Base-by-base conservation (phyloP, 306 rosid species). In the Fragaria iinumae region DNA sequence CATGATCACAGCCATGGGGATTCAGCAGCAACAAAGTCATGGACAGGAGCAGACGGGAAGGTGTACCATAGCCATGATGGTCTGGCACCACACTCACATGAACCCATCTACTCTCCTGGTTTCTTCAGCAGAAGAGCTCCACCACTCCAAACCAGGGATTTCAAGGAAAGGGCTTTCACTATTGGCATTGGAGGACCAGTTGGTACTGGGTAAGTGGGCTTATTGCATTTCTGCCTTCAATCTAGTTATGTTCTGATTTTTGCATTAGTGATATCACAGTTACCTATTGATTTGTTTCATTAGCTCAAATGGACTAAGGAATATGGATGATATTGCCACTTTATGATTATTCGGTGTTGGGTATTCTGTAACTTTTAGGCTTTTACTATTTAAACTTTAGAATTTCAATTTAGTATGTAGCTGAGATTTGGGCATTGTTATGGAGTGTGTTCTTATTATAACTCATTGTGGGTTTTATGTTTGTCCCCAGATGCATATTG, bases 161-260 rank as follows among this genome's bases (percentile, higher is more conserved):
- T 92, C 90, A 91, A 73, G 4, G 97, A 92, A 83, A 74, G 99
- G 82, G 97, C 97, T 27, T 95, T 95, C 87, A 92, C 99, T 3
- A 69, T 95, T 62, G 99, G 99, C 47, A 95, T 92, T 49, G 99
- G 99, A 60, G 99, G 99, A 48, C 99, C 99, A 0, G 99, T 95
- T 23, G 99, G 99, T 25, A 95, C 97, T 52, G 99, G 97, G 97
- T 91, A 83, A 89, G 90, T 56, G 97, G 90, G 93, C 89, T 81
- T 48, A 48, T 57, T 47, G 79, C 39, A 18, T 78, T 21, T 70
- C 27, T 12, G 52, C 53, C 36, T 68, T 60, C 62, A 2, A 60
- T 41, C 29, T 13, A 18, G 6, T 44, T 38, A 2, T 3, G 6
- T 41, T 41, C 18, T 27, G 1, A 1, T 10, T 32, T 73, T 57